phyloP scores from a whole-genome alignment of 1,139 yeast species.

The Pichia sp. region DNA sequence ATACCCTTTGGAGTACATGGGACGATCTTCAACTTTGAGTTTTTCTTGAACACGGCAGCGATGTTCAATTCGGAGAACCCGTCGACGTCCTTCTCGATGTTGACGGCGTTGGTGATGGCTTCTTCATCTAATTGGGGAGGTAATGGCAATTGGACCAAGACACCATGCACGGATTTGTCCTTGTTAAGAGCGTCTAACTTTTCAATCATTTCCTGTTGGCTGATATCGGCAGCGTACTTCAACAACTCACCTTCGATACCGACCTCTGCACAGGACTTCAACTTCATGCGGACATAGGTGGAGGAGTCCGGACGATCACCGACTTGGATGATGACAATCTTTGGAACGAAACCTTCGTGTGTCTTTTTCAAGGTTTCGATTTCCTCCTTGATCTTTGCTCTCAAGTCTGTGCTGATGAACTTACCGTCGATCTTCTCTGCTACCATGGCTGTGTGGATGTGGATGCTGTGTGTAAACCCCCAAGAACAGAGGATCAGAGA shows the following conservation, averaged over 20 bases:
- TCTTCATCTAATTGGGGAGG: conserved; percentile 73
- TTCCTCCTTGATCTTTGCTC: conserved; percentile 38
- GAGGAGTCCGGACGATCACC: conserved; percentile 78
- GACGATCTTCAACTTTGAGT: conserved; percentile 66
- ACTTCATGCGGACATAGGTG: conserved; percentile 72
- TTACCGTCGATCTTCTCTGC: conserved; percentile 34
- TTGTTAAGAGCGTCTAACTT: conserved; percentile 57
- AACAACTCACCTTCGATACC: conserved; percentile 59
- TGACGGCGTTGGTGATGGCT: conserved; percentile 63
- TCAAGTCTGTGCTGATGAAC: conserved; percentile 30
- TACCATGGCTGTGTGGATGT: conserved; percentile 15
- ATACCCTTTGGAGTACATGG: conserved; percentile 86
- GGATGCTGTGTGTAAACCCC: not conserved
- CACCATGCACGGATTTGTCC: conserved; percentile 66
- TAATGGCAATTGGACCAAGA: conserved; percentile 70
- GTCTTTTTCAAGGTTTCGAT: conserved; percentile 46
- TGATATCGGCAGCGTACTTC: conserved; percentile 54
- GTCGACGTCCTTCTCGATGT: conserved; percentile 72
- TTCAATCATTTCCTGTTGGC: conserved; percentile 55
- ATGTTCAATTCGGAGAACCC: conserved; percentile 75
- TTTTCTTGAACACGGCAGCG: conserved; percentile 73
- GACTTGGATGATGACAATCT: conserved; percentile 68
- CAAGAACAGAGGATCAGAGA: no score
- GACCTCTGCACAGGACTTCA: conserved; percentile 69
- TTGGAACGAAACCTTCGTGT: conserved; percentile 57